A percentile compares a stretch with the other conserved stretches of the same genome.
phyloP scores from a whole-genome alignment of 208 protist species.

The Leishmania mexicana region DNA sequence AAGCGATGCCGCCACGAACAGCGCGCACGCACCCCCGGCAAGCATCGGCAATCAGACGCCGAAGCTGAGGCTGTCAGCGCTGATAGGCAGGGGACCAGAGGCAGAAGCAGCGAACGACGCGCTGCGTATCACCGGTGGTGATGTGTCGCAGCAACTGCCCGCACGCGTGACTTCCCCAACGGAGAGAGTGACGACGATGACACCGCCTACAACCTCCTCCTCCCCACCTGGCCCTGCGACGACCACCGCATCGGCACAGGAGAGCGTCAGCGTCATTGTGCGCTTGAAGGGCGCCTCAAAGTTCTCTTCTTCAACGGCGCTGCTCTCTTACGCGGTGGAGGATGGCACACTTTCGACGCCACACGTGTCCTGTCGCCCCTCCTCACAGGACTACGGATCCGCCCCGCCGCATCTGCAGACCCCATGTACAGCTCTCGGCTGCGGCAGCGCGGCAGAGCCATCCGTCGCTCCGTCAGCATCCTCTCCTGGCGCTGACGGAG shows the following conservation, averaged over 20 bases:
- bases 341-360: constrained; percentile 23
- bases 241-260: constrained; percentile 9
- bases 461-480: not conserved
- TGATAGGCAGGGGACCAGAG: not conserved
- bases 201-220: not conserved
- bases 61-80: not conserved
- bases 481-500: not conserved
- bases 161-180: not conserved
- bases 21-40: not conserved
- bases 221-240: not conserved
- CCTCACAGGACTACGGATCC: constrained; percentile 1
- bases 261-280: constrained; percentile 45
- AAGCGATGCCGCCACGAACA: not conserved
- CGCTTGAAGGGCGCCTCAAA: constrained; percentile 26
- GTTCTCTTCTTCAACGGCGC: not conserved
- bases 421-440: not conserved
- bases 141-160: not conserved
- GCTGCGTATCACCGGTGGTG: not conserved
- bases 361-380: constrained; percentile 2
- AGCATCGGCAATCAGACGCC: not conserved
- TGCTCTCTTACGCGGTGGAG: constrained; percentile 23
- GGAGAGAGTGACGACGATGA: not conserved
- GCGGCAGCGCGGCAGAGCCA: not conserved
- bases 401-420: not conserved
- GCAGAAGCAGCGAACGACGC: not conserved